Base-by-base conservation (phyloP, 768 basidiomycete species). In the Termitomyces sp. region DNA sequence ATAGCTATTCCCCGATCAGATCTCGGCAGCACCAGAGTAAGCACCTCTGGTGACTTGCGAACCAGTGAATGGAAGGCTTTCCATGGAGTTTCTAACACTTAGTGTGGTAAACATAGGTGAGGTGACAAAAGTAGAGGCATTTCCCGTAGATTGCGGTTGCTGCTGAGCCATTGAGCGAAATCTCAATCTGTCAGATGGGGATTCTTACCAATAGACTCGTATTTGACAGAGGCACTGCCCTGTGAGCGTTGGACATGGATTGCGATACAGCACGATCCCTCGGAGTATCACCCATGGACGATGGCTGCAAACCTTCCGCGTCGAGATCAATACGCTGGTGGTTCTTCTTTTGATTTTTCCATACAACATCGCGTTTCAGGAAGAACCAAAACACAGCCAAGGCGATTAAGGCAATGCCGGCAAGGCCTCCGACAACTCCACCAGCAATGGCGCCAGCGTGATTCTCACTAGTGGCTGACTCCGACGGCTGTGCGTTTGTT, bases 381-480 rank as follows among this genome's bases (percentile, higher is more conserved):
- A 70, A 60, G 61, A 77, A 74, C 74, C 78, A 85, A 53, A 77
- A 63, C 6, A 69, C 44, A 7, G 64, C 60, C 12, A 77, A 73
- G 16, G 58, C 73, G 12, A 80, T 66, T 43, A 74, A 55, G 12
- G 74, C 77, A 18, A 81, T 50, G 26, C 70, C 72, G 13, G 80
- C 74, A 4, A 87, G 54, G 22, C 77, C 83, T 6, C 81, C 84
- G 2, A 85, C 73, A 8, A 80, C 79, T 20, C 85, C 85, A 22
- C 86, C 86, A 6, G 82, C 80, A 36, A 88, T 86, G 20, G 82
- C 82, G 2, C 84, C 85, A 2, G 80, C 76, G 61, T 81, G 71
- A 18, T 65, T 58, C 32, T 35, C 32, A 35, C 30, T 22, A 18
- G 30, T 10, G 7, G 42, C 38, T 33, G 47, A 49, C 24, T 36